Conservation (phyloP, 352 stramenopile genomes). For the Pythium oligandrum region DNA sequence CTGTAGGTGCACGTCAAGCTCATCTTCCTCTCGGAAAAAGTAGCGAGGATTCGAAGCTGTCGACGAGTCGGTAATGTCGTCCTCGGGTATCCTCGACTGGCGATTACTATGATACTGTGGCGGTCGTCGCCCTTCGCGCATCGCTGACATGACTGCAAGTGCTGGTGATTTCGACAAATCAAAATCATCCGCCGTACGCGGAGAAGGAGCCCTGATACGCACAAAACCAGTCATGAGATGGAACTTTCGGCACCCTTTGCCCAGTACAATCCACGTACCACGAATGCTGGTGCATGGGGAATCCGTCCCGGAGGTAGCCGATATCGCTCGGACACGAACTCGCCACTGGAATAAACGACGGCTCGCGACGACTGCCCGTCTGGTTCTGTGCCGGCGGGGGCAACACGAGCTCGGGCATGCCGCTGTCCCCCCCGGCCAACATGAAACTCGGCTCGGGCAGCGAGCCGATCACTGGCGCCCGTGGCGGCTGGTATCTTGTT, state of each 20-base stretch:
- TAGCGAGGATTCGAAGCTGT: neutral
- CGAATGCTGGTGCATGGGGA: slow-evolving; percentile 24
- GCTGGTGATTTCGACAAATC: slow-evolving; percentile 68
- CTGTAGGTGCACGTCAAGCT: neutral
- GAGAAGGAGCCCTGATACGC: slow-evolving; percentile 13
- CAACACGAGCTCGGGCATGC: slow-evolving; percentile 58
- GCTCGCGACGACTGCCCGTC: slow-evolving; percentile 16
- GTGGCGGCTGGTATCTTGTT: slow-evolving; percentile 35
- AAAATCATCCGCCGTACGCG: slow-evolving; percentile 48
- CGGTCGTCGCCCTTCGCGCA: slow-evolving; percentile 31
- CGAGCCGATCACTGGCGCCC: slow-evolving; percentile 51
- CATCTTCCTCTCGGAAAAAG: neutral
- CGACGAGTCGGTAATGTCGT: neutral
- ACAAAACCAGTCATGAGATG: too few species aligned
- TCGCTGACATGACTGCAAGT: slow-evolving; percentile 56
- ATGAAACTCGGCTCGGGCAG: slow-evolving; percentile 60
- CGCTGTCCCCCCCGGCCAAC: slow-evolving; percentile 23
- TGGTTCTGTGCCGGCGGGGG: slow-evolving; percentile 36
- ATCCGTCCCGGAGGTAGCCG: slow-evolving; percentile 41
- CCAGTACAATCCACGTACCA: slow-evolving; percentile 23
- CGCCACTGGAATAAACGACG: slow-evolving; percentile 61
- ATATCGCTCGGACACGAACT: slow-evolving; percentile 68
- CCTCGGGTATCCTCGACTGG: neutral
- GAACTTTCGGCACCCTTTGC: too few species aligned
- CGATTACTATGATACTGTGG: neutral